Evolutionary conservation across 2,329 filamentous ascomycete species (phyloP).

Genomic region (Zelopaecilomyces penicillatus): DNA sequence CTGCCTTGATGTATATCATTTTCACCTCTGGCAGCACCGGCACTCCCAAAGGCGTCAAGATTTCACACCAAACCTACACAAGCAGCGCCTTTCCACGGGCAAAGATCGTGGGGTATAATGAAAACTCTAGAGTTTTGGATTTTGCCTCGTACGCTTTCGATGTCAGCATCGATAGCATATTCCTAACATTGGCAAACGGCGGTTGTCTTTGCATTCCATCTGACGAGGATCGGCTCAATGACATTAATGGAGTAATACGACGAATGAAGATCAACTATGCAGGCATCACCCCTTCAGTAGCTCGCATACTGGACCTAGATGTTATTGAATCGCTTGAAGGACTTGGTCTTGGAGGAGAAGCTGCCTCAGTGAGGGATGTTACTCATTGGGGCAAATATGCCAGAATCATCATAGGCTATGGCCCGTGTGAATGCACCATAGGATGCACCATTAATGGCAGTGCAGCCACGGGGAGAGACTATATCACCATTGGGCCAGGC

Average conservation of each 20-base stretch:
- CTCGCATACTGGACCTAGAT: constrained; percentile 1
- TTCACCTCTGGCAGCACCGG: constrained; percentile 1
- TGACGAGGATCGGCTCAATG: constrained; percentile 6
- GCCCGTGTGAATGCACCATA: constrained; percentile 24
- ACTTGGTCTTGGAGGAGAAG: constrained; percentile 2
- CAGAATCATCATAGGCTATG: constrained; percentile 31
- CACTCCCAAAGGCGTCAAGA: neutral
- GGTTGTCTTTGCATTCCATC: constrained; percentile 13
- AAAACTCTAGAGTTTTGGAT: neutral
- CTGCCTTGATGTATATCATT: constrained; percentile 1
- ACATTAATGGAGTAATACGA: neutral
- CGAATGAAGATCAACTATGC: constrained; percentile 1
- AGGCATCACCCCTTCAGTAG: constrained; percentile 2
- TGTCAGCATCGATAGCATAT: constrained; percentile 8
- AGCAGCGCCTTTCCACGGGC: constrained; percentile 13
- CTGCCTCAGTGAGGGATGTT: neutral
- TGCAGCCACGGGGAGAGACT: constrained; percentile 9
- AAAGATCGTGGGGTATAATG: neutral
- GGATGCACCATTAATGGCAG: constrained; percentile 2
- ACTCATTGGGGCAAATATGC: neutral
- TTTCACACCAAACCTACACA: constrained; percentile 4
- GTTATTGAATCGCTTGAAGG: neutral
- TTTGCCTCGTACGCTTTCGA: constrained; percentile 12
- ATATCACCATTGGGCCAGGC: constrained; percentile 16
- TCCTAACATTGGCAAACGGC: constrained; percentile 8